Evolutionary conservation across 495 filamentous ascomycete species (phyloP).

Genomic region (Penicillium fimorum): DNA sequence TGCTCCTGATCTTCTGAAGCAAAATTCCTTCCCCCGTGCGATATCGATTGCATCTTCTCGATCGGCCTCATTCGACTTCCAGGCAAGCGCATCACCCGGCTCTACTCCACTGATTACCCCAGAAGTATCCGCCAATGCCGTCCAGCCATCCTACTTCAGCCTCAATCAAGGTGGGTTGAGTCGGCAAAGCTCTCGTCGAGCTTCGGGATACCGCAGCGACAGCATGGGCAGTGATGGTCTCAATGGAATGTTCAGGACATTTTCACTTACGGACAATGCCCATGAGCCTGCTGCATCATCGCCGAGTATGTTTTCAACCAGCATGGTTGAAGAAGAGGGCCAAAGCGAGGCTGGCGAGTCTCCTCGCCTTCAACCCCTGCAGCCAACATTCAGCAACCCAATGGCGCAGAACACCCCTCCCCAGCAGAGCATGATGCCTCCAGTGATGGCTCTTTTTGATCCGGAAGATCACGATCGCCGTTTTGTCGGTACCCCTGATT

Average conservation of each 20-base stretch:
- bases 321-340: constrained; percentile 67
- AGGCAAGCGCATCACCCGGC: constrained; percentile 72
- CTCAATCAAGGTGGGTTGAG: constrained; percentile 64
- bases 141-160: constrained; percentile 92
- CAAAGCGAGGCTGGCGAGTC: constrained; percentile 66
- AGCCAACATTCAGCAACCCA: constrained; percentile 55
- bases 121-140: constrained; percentile 61
- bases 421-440: constrained; percentile 80
- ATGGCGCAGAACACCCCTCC: constrained; percentile 60
- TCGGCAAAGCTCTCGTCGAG: constrained; percentile 72
- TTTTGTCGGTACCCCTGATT: constrained; percentile 97
- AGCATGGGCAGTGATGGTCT: constrained; percentile 85
- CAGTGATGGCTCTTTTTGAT: constrained; percentile 93
- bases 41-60: constrained; percentile 87
- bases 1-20: constrained; percentile 86
- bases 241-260: constrained; percentile 76
- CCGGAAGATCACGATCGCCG: constrained; percentile 89
- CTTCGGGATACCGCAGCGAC: constrained; percentile 88
- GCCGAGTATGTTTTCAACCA: constrained; percentile 40
- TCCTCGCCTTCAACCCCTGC: constrained; percentile 65
- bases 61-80: constrained; percentile 93
- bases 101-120: constrained; percentile 88
- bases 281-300: constrained; percentile 33
- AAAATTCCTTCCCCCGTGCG: constrained; percentile 83
- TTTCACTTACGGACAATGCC: constrained; percentile 69